Percentiles rank a stretch among this genome's conserved stretches.
These are phyloP conservation scores for Paramyrothecium roridum DNA, from an alignment of 2,329 filamentous ascomycete species.

Conservation along the genomic window DNA sequence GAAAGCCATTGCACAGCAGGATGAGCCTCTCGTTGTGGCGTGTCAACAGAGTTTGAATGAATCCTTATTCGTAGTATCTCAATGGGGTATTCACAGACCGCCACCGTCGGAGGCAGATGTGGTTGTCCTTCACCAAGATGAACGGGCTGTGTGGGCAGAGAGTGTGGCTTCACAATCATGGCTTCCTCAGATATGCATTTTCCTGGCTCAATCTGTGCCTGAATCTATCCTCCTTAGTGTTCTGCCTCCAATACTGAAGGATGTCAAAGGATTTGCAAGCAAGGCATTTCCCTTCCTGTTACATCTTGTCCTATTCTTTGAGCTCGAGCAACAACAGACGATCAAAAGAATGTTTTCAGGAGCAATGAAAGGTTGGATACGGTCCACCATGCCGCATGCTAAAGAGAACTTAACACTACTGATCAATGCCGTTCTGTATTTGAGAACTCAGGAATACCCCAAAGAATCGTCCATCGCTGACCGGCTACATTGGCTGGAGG, in stretches of 20 bases:
- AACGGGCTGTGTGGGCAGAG: constrained; percentile 25
- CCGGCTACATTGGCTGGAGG: constrained; percentile 78
- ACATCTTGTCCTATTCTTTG: constrained; percentile 73
- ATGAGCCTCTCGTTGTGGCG: constrained; percentile 45
- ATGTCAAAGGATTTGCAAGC: constrained; percentile 67
- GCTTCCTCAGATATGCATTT: constrained; percentile 59
- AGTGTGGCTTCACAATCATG: constrained; percentile 48
- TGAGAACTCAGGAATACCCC: constrained; percentile 76
- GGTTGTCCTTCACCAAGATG: constrained; percentile 6
- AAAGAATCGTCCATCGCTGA: constrained; percentile 77
- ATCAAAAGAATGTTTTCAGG: constrained; percentile 63
- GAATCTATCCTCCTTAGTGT: constrained; percentile 68
- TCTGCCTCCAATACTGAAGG: constrained; percentile 62
- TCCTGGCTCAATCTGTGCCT: constrained; percentile 56
- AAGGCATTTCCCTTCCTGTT: constrained; percentile 79
- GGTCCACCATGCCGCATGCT: constrained; percentile 28
- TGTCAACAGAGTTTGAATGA: constrained; percentile 51
- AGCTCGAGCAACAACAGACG: constrained; percentile 58
- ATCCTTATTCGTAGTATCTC: constrained; percentile 49
- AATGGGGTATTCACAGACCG: constrained; percentile 53
- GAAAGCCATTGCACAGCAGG: constrained; percentile 42
- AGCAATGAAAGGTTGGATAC: constrained; percentile 63
- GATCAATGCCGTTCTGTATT: constrained; percentile 77
- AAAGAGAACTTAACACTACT: constrained; percentile 68
- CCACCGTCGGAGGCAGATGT: constrained; percentile 49